Percentiles rank a stretch among this genome's conserved stretches.
phyloP scores from a whole-genome alignment of 148 eudicot genomes.

The Diospyros kaki region DNA sequence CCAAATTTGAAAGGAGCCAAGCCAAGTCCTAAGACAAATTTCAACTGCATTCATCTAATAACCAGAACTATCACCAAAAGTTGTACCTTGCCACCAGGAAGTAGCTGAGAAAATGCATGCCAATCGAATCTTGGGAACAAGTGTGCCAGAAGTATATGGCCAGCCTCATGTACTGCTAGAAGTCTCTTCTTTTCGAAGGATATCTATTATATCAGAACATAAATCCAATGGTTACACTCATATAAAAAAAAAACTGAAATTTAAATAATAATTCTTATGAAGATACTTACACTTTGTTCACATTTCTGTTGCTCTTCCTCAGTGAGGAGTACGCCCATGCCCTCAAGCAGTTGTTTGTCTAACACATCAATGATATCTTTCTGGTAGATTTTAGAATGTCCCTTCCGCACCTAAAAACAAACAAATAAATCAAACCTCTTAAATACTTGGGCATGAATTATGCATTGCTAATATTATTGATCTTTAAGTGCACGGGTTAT shows the following conservation, averaged over 20 bases:
- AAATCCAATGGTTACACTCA: not conserved
- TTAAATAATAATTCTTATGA: not conserved
- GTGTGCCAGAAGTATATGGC: constrained; percentile 87
- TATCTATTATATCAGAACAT: constrained; percentile 37
- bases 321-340: constrained; percentile 93
- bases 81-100: constrained; percentile 91
- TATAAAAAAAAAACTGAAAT: not conserved
- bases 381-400: constrained; percentile 75
- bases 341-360: constrained; percentile 93
- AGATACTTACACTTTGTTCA: constrained; percentile 64
- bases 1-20: constrained; percentile 11
- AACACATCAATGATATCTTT: constrained; percentile 80
- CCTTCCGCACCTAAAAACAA: constrained; percentile 70
- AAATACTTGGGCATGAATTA: not conserved
- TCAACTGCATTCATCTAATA: not conserved
- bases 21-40: constrained; percentile 1
- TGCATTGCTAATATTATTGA: too few relatives aligned
- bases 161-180: constrained; percentile 97
- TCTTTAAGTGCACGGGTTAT: too few relatives aligned
- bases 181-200: constrained; percentile 71
- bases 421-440: not conserved
- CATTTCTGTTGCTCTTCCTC: constrained; percentile 94
- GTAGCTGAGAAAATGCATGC: constrained; percentile 98
- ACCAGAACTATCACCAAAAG: not conserved
- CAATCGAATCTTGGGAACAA: constrained; percentile 90